Percentiles rank a stretch among this genome's conserved stretches.
phyloP scores from a whole-genome alignment of 257 asterid species.

The Misopates orontium region DNA sequence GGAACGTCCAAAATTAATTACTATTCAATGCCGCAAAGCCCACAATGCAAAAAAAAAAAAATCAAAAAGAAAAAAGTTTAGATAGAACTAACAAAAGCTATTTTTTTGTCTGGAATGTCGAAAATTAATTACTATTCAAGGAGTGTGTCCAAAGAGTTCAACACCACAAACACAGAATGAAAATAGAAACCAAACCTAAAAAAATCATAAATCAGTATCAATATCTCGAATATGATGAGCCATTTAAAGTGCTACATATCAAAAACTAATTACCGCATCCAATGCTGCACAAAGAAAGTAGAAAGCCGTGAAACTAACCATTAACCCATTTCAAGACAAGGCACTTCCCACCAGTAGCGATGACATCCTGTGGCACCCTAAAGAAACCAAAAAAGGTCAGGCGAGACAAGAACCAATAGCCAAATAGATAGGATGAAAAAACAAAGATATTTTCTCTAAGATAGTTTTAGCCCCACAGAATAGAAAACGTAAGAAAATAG shows the following conservation, averaged over 20 bases:
- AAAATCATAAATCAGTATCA: neutral
- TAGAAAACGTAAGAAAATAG: too few relatives aligned
- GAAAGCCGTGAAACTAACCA: conserved; percentile 51
- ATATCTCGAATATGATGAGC: neutral
- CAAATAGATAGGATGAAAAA: neutral
- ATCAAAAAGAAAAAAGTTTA: too few relatives aligned
- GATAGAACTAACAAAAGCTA: too few relatives aligned
- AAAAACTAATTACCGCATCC: neutral
- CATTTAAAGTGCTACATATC: neutral
- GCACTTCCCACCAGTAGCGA: conserved; percentile 93
- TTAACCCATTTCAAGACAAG: conserved; percentile 79
- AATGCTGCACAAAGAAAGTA: neutral
- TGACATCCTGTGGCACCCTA: conserved; percentile 96
- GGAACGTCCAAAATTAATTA: neutral
- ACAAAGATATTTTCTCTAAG: neutral
- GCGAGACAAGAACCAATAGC: neutral
- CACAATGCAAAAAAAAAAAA: neutral
- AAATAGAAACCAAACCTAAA: too few relatives aligned
- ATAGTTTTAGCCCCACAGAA: neutral
- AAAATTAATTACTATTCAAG: too few relatives aligned
- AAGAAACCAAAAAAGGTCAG: conserved; percentile 13
- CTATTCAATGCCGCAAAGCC: neutral
- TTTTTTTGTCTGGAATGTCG: too few relatives aligned
- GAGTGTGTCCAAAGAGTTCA: too few relatives aligned
- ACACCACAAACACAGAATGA: too few relatives aligned